These are phyloP conservation scores for Lipomyces yamadae DNA, from an alignment of 805 yeast species.

Conservation along the genomic window DNA sequence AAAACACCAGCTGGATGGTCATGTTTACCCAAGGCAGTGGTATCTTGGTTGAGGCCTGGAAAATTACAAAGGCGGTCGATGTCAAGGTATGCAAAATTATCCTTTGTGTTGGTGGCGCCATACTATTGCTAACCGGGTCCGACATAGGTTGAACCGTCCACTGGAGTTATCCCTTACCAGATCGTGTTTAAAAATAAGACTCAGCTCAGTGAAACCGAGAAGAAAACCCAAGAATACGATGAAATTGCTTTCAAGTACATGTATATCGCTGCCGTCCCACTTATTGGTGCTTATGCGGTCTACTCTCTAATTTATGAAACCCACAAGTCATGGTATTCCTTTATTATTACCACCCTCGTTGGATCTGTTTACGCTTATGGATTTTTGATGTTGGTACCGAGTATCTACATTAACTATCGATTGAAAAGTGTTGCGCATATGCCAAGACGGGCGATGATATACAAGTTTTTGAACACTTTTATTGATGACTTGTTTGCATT, in stretches of 20 bases:
- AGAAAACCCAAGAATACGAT: conserved; percentile 51
- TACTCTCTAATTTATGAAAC: conserved; percentile 49
- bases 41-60: conserved; percentile 52
- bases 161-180: conserved; percentile 38
- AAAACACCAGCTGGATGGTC: conserved; percentile 50
- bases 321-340: conserved; percentile 53
- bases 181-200: conserved; percentile 46
- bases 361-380: conserved; percentile 53
- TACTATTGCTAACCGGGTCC: neutral
- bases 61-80: conserved; percentile 49
- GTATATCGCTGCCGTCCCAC: conserved; percentile 48
- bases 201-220: conserved; percentile 48
- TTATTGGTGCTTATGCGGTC: conserved; percentile 47
- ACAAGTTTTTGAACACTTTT: conserved; percentile 51
- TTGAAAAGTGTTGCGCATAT: conserved; percentile 53
- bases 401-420: conserved; percentile 51
- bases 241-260: conserved; percentile 49
- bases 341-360: conserved; percentile 49
- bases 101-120: neutral
- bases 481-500: conserved; percentile 51
- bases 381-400: conserved; percentile 49
- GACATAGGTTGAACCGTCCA: conserved; percentile 26
- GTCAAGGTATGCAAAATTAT: conserved; percentile 32
- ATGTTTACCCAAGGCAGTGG: conserved; percentile 48
- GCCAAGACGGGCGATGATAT: conserved; percentile 51